phyloP scores from a whole-genome alignment of 192 early-diverging fungal species.

The Geosiphon pyriformis region DNA sequence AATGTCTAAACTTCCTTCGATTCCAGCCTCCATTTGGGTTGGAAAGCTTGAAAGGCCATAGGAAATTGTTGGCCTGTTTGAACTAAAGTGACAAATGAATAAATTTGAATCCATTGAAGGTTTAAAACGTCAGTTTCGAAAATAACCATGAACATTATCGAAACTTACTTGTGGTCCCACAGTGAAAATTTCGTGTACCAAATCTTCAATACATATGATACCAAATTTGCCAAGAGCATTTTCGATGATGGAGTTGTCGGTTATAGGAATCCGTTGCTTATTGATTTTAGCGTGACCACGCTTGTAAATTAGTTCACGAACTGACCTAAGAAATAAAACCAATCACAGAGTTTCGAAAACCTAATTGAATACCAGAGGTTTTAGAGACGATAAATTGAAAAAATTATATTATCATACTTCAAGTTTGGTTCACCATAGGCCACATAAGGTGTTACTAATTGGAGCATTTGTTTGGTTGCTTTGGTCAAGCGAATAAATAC shows the following conservation, averaged over 20 bases:
- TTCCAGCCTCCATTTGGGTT: conserved; percentile 96
- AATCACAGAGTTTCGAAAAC: not conserved
- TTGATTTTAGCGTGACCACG: conserved; percentile 98
- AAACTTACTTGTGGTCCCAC: conserved; percentile 77
- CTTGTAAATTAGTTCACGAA: conserved; percentile 99
- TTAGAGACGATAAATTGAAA: not conserved
- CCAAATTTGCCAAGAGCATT: conserved; percentile 85
- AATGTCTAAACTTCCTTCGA: conserved; percentile 91
- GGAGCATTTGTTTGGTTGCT: conserved; percentile 96
- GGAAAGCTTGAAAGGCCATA: conserved; percentile 99
- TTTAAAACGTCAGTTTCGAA: too few species aligned
- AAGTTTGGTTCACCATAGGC: conserved; percentile 94
- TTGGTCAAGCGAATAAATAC: conserved; percentile 94
- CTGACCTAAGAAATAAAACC: conserved; percentile 34
- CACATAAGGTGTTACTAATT: conserved; percentile 94
- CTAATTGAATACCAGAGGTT: too few species aligned
- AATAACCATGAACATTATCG: too few species aligned
- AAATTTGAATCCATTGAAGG: too few species aligned
- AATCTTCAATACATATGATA: conserved; percentile 96
- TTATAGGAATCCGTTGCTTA: conserved; percentile 94
- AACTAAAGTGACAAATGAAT: conserved; percentile 42
- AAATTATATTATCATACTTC: conserved; percentile 50
- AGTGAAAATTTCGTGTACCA: conserved; percentile 98
- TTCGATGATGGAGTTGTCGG: conserved; percentile 96
- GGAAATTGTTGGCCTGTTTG: conserved; percentile 96